Base-by-base conservation (phyloP, 805 yeast genomes). In the Wickerhamiella musiphila region DNA sequence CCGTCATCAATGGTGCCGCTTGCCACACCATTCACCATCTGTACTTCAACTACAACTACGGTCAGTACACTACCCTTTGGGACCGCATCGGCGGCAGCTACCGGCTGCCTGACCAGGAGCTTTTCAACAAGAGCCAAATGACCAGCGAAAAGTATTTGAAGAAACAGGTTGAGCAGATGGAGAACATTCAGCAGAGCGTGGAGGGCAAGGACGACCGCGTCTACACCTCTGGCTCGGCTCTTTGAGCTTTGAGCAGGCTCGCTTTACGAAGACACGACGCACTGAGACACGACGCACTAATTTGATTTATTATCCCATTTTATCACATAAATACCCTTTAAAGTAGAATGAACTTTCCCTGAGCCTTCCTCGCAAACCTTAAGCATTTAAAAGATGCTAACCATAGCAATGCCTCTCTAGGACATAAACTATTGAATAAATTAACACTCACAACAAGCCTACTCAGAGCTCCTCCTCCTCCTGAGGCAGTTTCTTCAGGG, bases 31-130 rank as follows among this genome's bases (percentile, higher is more conserved):
- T 86, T 29, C 98, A 90, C 58, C 98, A 90, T 53, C 60, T 90
- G 46, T 90, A 90, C 60, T 90, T 90, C 71, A 86, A 86, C 65
- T 90, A 90, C 61, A 90, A 90, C 64, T 90, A 84, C 53, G 98
- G 98, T 24, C 98, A 90, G 60, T 90, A 86, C 62, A 84, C 96
- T 29, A 90, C 98, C 12, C 63, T 90, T 43, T 90, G 98, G 98
- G 98, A 90, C 56, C 75, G 98, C 59, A 59, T 90, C 36, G 96
- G 96, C 32, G 78, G 83, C 29, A 72, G 93, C 18, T 84, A 90
- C 60, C 77, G 96, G 58, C 69, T 72, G 46, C 98, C 98, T 4
- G 96, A 90, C 51, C 70, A 66, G 48, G 78, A 79, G 44, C 63
- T 86, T 45, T 86, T 84, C 54, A 79, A 74, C 51, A 68, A 67